Conservation (phyloP, 164 flowering plant genomes). For the Vitis rotundifolia region DNA sequence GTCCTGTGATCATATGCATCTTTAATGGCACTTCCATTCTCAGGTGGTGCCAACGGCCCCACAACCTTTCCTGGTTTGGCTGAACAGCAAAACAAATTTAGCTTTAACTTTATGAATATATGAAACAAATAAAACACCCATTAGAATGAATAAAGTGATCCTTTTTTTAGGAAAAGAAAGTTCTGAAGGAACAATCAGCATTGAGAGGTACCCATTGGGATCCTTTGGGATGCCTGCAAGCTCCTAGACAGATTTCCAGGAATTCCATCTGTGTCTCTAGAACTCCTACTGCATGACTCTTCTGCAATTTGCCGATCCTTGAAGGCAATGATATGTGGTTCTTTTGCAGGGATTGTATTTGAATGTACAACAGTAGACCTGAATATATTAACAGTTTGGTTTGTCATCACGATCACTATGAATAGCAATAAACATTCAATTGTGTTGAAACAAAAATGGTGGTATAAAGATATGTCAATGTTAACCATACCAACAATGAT, state of each 20-base stretch:
- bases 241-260: conserved; percentile 45
- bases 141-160: background rate
- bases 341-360: conserved; percentile 53
- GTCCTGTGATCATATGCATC: conserved; percentile 58
- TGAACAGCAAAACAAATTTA: conserved; percentile 21
- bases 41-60: conserved; percentile 58
- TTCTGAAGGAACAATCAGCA: background rate
- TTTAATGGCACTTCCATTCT: conserved; percentile 38
- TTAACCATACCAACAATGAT: background rate
- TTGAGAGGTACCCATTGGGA: conserved; percentile 39
- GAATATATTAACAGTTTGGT: conserved; percentile 14
- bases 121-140: background rate
- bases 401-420: background rate
- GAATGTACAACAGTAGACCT: conserved; percentile 84
- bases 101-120: background rate
- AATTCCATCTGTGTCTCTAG: conserved; percentile 40
- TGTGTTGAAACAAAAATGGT: background rate
- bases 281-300: conserved; percentile 32
- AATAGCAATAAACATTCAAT: background rate
- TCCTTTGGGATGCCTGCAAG: conserved; percentile 46
- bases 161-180: background rate
- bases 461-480: background rate
- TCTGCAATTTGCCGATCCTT: conserved; percentile 44
- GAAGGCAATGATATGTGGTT: conserved; percentile 32
- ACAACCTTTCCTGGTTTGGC: conserved; percentile 70